Evolutionary conservation across 129 eudicot genomes (phyloP).

Genomic region (sunflower (Helianthus annuus)): HanXRQr2.0-SUNRISE NC_035442.2:144354917-144355416

Average conservation of each 20-base stretch:
- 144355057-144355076: slow-evolving; percentile 2
- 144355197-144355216: slow-evolving; percentile 68
- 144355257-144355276: slow-evolving; percentile 99
- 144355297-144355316: slow-evolving; percentile 98
- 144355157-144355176: slow-evolving; percentile 78
- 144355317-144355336: slow-evolving; percentile 96
- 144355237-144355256: slow-evolving; percentile 93
- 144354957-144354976: slow-evolving; percentile 78
- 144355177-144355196: slow-evolving; percentile 74
- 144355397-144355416: neutral
- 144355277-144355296: slow-evolving; percentile 94
- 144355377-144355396: neutral
- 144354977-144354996: slow-evolving; percentile 65
- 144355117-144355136: slow-evolving; percentile 57
- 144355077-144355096: slow-evolving; percentile 53
- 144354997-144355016: slow-evolving; percentile 9
- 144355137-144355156: slow-evolving; percentile 88
- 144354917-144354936: slow-evolving; percentile 41
- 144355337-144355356: slow-evolving; percentile 43
- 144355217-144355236: slow-evolving; percentile 93
- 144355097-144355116: slow-evolving; percentile 71
- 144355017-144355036: slow-evolving; percentile 16
- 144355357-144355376: neutral
- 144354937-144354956: slow-evolving; percentile 35
- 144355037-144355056: slow-evolving; percentile 3